These are phyloP conservation scores for Syzygium aqueum DNA, from an alignment of 345 rosid genomes.

Conservation along the genomic window DNA sequence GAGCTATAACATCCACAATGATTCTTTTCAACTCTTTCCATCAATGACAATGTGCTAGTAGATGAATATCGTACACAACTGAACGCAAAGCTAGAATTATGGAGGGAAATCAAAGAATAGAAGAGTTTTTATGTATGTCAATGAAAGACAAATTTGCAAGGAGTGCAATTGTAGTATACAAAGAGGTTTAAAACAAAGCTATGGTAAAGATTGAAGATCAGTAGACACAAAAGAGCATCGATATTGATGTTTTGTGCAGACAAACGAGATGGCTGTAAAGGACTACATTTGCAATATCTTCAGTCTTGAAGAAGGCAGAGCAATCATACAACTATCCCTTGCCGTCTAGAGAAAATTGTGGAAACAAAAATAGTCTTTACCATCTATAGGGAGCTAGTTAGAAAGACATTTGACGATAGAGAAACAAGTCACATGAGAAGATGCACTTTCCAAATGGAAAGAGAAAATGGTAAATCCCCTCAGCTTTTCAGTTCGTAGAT, in stretches of 20 bases:
- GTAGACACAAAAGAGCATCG: neutral
- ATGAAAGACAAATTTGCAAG: neutral
- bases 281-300: neutral
- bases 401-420: neutral
- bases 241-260: neutral
- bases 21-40: neutral
- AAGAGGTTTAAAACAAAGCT: neutral
- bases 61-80: neutral
- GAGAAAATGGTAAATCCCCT: neutral
- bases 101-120: neutral
- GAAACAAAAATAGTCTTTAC: neutral
- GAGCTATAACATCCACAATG: neutral
- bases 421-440: neutral
- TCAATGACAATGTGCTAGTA: neutral
- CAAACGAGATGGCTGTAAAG: neutral
- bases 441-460: neutral
- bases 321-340: neutral
- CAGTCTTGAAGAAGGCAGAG: neutral
- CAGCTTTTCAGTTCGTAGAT: neutral
- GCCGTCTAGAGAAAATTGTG: neutral
- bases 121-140: neutral
- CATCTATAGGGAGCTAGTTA: neutral
- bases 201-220: neutral
- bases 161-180: neutral
- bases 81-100: neutral